phyloP scores from a whole-genome alignment of 257 asterid genomes.

The Solanum neorickii region DNA sequence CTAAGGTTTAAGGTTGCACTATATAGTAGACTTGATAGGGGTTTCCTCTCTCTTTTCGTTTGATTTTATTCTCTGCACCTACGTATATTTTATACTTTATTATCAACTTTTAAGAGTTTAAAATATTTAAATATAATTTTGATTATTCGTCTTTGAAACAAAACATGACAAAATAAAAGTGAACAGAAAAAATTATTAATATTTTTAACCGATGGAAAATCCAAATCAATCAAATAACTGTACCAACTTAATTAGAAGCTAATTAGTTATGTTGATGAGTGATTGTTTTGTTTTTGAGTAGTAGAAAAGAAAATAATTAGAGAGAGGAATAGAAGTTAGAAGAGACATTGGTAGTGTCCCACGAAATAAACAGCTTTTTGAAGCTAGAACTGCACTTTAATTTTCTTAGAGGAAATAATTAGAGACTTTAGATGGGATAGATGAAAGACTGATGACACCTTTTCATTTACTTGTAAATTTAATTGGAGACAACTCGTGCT shows the following conservation, averaged over 20 bases:
- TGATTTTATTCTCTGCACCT: background rate
- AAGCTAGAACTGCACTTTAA: background rate
- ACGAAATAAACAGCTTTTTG: constrained; percentile 3
- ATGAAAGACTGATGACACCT: background rate
- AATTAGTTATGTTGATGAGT: background rate
- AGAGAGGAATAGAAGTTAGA: background rate
- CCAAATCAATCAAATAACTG: background rate
- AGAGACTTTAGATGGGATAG: constrained; percentile 3
- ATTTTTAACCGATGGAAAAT: background rate
- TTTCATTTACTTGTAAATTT: background rate
- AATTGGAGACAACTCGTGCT: constrained; percentile 3
- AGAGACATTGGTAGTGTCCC: constrained; percentile 24
- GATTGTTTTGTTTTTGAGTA: too few species aligned
- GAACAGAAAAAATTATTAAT: too few species aligned
- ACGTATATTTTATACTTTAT: background rate
- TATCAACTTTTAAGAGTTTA: too few species aligned
- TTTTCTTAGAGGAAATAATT: constrained; percentile 2
- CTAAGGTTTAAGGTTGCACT: background rate
- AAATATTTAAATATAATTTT: too few species aligned
- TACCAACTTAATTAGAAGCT: background rate
- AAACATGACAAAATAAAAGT: too few species aligned
- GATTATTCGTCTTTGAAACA: too few species aligned
- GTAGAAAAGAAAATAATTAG: background rate
- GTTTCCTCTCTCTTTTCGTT: background rate
- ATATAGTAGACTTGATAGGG: background rate